Evolutionary conservation across 768 basidiomycete species (phyloP).

Genomic region (Podaxis sp.): DNA sequence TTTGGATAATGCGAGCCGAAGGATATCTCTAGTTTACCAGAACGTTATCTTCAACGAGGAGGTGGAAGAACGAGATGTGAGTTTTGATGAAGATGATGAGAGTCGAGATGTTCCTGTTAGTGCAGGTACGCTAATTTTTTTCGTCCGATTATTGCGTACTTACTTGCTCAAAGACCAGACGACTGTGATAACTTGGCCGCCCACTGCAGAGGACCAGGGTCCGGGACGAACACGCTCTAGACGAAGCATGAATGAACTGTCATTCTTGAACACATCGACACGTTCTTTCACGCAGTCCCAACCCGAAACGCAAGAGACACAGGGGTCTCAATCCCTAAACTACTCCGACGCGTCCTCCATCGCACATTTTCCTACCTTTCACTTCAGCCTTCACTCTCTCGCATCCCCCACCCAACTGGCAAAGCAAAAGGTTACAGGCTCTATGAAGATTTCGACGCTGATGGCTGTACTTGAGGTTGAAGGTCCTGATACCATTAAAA

Average conservation of each 20-base stretch:
- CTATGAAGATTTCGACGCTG: conserved; percentile 51
- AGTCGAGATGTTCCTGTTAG: conserved; percentile 6
- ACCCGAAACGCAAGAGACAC: conserved; percentile 17
- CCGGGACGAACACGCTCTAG: conserved; percentile 11
- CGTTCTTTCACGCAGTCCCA: conserved; percentile 16
- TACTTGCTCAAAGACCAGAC: conserved; percentile 33
- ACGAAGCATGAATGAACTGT: conserved; percentile 18
- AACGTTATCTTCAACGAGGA: conserved; percentile 64
- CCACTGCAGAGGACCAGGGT: conserved; percentile 29
- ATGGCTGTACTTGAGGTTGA: conserved; percentile 73
- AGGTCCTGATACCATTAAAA: conserved; percentile 62
- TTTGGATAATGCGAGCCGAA: conserved; percentile 60
- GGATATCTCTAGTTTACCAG: conserved; percentile 66
- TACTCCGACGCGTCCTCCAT: conserved; percentile 72
- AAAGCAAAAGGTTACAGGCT: conserved; percentile 27
- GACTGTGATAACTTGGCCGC: conserved; percentile 56
- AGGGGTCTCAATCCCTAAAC: conserved; percentile 35
- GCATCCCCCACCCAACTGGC: conserved; percentile 42
- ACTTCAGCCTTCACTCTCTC: conserved; percentile 62
- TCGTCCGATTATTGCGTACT: neutral
- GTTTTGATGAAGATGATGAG: conserved; percentile 8
- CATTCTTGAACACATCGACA: conserved; percentile 24
- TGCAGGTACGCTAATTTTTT: neutral
- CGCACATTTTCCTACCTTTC: conserved; percentile 66
- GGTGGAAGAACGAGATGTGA: conserved; percentile 15